A percentile compares a stretch with the other conserved stretches of the same genome.
phyloP scores from a whole-genome alignment of 805 yeast species.

The Wickerhamomyces xylosicus region DNA sequence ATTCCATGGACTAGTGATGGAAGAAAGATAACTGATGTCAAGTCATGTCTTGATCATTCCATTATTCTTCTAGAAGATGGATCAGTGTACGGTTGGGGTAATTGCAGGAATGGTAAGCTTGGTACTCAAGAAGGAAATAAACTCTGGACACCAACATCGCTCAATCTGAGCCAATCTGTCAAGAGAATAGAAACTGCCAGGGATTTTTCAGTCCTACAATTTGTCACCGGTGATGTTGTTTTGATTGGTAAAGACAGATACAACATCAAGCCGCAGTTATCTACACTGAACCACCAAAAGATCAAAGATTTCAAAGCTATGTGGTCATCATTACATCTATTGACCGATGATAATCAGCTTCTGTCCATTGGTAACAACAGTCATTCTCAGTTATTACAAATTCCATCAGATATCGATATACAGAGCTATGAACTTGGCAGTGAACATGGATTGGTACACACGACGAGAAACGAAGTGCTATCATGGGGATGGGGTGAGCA shows the following conservation, averaged over 20 bases:
- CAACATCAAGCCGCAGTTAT: constrained; percentile 4
- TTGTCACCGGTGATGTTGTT: constrained; percentile 13
- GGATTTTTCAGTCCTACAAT: constrained; percentile 39
- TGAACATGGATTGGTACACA: constrained; percentile 63
- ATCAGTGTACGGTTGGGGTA: constrained; percentile 56
- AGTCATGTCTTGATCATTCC: constrained; percentile 36
- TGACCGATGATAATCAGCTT: constrained; percentile 19
- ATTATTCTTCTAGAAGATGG: constrained; percentile 31
- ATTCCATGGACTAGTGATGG: constrained; percentile 6
- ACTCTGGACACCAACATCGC: constrained; percentile 9
- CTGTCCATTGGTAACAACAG: constrained; percentile 63
- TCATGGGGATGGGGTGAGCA: constrained; percentile 99
- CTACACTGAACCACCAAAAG: not conserved
- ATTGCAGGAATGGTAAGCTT: constrained; percentile 49
- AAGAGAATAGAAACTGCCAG: constrained; percentile 33
- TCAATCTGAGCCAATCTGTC: not conserved
- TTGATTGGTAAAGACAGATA: constrained; percentile 28
- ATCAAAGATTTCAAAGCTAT: constrained; percentile 33
- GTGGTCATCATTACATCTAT: constrained; percentile 73
- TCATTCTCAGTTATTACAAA: constrained; percentile 52
- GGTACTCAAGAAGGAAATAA: constrained; percentile 14
- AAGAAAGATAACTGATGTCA: constrained; percentile 9
- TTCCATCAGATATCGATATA: not conserved
- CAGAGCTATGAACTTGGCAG: constrained; percentile 50
- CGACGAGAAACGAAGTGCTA: constrained; percentile 24